Conservation (phyloP, 169 alveolate species). For the Toxoplasma gondii region DNA sequence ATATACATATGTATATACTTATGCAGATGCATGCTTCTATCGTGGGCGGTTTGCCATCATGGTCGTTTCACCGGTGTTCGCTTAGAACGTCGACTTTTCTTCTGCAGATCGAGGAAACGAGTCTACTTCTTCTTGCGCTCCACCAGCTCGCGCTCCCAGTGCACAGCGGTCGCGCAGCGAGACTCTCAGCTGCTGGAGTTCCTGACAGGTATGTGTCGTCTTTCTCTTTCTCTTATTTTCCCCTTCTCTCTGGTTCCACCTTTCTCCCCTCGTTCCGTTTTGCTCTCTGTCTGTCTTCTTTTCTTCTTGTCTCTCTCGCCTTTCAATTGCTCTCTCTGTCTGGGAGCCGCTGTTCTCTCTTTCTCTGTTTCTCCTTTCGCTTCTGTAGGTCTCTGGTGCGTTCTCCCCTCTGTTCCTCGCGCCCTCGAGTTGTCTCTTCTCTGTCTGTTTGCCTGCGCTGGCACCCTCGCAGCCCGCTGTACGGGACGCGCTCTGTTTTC, state of each 20-base stretch:
- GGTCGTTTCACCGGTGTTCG: no score
- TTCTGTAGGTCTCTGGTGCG: no score
- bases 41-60: background rate
- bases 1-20: background rate
- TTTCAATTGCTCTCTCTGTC: no score
- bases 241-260: background rate
- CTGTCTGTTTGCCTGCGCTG: no score
- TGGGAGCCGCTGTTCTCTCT: no score
- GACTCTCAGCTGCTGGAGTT: background rate
- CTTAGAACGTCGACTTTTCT: background rate
- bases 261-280: no score
- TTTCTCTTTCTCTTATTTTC: background rate
- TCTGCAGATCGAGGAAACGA: background rate
- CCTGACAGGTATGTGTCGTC: background rate
- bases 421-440: no score
- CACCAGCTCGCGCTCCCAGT: background rate
- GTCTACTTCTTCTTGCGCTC: background rate
- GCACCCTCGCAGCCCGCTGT: no score
- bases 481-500: no score
- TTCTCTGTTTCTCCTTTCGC: no score
- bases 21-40: background rate
- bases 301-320: background rate
- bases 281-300: background rate
- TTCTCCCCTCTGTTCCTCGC: no score
- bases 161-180: background rate